A percentile compares a stretch with the other conserved stretches of the same genome.
These are phyloP conservation scores for Spathaspora arborariae DNA, from an alignment of 805 yeast species.

Conservation along the genomic window DNA sequence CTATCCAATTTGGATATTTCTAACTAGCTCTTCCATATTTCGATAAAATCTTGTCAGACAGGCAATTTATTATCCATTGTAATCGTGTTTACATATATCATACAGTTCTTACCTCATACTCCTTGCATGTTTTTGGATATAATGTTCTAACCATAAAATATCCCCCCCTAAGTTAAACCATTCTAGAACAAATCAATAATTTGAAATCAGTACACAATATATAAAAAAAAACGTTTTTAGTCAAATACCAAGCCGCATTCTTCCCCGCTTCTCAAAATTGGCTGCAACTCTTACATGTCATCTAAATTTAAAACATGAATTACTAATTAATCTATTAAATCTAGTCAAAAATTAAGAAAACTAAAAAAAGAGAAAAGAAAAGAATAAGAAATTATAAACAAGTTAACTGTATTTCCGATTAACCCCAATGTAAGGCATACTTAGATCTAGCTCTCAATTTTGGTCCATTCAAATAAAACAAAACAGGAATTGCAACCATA, in stretches of 20 bases:
- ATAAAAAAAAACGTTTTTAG: neutral
- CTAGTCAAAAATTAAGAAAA: neutral
- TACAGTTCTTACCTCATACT: too few species aligned
- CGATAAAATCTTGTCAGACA: too few species aligned
- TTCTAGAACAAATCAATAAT: neutral
- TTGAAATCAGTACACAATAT: neutral
- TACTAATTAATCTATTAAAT: neutral
- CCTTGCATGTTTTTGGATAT: too few species aligned
- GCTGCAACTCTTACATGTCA: too few species aligned
- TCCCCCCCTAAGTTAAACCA: neutral
- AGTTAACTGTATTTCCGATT: neutral
- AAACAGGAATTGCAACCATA: slow-evolving; percentile 46
- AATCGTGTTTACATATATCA: too few species aligned
- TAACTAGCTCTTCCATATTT: too few species aligned
- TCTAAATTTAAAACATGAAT: neutral
- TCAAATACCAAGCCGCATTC: neutral
- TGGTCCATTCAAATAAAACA: slow-evolving; percentile 43
- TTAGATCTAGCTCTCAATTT: slow-evolving; percentile 41
- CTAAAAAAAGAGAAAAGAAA: neutral
- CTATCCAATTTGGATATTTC: too few species aligned
- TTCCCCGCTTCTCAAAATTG: neutral
- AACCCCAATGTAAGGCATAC: slow-evolving; percentile 21
- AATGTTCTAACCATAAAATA: too few species aligned
- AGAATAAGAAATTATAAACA: neutral
- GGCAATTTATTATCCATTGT: too few species aligned